These are phyloP conservation scores for Mortierella sp. DNA, from an alignment of 371 early-diverging fungal genomes.

Conservation along the genomic window DNA sequence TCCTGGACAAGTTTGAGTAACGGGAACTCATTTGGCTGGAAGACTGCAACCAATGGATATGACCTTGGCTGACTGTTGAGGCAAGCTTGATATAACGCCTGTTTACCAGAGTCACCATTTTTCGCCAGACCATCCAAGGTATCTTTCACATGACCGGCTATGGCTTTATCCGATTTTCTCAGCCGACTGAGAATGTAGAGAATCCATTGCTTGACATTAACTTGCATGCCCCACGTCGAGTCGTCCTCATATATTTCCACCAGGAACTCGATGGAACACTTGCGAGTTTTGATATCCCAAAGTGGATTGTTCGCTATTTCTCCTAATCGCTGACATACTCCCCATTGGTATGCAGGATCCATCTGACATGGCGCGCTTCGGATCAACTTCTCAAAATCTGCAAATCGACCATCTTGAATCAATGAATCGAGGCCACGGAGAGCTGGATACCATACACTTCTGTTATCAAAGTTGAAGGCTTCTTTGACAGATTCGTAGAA, in stretches of 20 bases:
- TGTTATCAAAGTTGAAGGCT: not conserved
- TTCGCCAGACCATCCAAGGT: not conserved
- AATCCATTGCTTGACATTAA: not conserved
- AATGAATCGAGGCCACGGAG: not conserved
- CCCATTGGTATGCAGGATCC: not conserved
- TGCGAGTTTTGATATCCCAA: slow-evolving; percentile 10
- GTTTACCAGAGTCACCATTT: too few relatives aligned
- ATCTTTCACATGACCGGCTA: too few relatives aligned
- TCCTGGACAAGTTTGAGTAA: too few relatives aligned
- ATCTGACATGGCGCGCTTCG: slow-evolving; percentile 7
- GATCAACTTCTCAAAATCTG: slow-evolving; percentile 1
- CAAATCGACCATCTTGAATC: slow-evolving; percentile 7
- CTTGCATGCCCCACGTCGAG: not conserved
- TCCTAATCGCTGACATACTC: too few relatives aligned
- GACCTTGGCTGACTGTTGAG: too few relatives aligned
- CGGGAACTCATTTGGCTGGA: too few relatives aligned
- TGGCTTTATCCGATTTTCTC: not conserved
- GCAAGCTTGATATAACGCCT: too few relatives aligned
- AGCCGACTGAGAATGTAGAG: too few relatives aligned
- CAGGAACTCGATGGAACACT: not conserved
- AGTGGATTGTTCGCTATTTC: slow-evolving; percentile 4
- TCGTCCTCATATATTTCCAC: too few relatives aligned
- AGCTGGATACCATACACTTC: slow-evolving; percentile 12
- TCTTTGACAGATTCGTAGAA: not conserved
- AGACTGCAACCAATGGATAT: too few relatives aligned